Conservation (phyloP, 2,329 filamentous ascomycete species). For the Lecanicillium sp. region DNA sequence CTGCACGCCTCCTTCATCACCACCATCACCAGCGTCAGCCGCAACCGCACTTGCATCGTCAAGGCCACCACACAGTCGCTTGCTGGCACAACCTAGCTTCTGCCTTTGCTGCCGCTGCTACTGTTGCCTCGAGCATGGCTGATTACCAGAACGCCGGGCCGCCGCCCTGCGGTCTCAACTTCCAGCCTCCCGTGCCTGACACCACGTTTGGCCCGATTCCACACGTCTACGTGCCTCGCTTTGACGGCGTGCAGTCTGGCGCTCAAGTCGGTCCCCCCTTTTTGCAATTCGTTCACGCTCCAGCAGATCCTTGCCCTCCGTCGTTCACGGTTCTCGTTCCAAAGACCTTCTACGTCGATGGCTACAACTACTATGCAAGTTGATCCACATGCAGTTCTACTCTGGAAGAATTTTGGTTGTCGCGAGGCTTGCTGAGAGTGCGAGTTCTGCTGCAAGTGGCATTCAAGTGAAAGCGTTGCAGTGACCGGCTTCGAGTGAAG, state of each 20-base stretch:
- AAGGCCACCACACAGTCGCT: conserved; percentile 15
- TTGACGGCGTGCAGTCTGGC: conserved; percentile 33
- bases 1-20: conserved; percentile 4
- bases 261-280: conserved; percentile 29
- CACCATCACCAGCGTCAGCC: neutral
- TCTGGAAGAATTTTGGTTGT: too few relatives aligned
- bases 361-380: conserved; percentile 38
- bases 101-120: conserved; percentile 12
- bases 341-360: conserved; percentile 27
- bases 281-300: conserved; percentile 23
- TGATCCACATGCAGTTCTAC: conserved; percentile 3
- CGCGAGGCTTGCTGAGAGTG: too few relatives aligned
- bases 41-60: conserved; percentile 9
- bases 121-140: conserved; percentile 24
- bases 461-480: neutral
- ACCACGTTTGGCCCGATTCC: conserved; percentile 49
- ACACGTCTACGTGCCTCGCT: conserved; percentile 51
- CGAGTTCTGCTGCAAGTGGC: conserved; percentile 39
- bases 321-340: conserved; percentile 27
- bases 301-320: conserved; percentile 16
- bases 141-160: conserved; percentile 39
- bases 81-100: conserved; percentile 15
- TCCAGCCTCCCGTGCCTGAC: conserved; percentile 53
- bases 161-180: conserved; percentile 41
- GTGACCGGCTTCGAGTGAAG: neutral